These are phyloP conservation scores for Thermoascus crustaceus DNA, from an alignment of 2,329 filamentous ascomycete genomes.

Conservation along the genomic window DNA sequence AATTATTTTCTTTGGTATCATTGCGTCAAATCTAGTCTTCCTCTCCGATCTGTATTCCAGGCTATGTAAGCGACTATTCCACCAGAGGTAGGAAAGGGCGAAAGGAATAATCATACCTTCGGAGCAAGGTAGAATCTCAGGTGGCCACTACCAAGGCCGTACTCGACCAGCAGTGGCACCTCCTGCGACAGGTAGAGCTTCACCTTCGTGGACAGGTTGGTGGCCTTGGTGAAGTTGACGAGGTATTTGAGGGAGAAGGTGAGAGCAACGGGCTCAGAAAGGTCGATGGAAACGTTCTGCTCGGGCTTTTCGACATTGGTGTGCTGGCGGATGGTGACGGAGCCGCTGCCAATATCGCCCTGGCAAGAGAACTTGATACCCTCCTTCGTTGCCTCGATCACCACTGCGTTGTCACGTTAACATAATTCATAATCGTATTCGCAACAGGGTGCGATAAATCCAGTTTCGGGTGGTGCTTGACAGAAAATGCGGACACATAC, in stretches of 20 bases:
- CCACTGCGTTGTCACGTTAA: conserved; percentile 50
- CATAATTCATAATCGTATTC: conserved; percentile 9
- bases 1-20: conserved; percentile 7
- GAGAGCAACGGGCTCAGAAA: conserved; percentile 84
- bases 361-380: conserved; percentile 90
- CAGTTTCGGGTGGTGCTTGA: too few relatives aligned
- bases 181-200: conserved; percentile 93
- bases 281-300: conserved; percentile 76
- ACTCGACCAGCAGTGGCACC: conserved; percentile 93
- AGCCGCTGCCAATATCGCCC: conserved; percentile 92
- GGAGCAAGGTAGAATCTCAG: conserved; percentile 96
- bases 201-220: conserved; percentile 70
- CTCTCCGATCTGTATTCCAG: conserved; percentile 51
- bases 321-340: conserved; percentile 84
- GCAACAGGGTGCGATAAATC: too few relatives aligned
- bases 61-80: conserved; percentile 26
- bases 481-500: conserved; percentile 38
- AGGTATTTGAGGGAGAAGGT: conserved; percentile 99
- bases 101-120: conserved; percentile 58
- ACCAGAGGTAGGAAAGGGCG: background rate
- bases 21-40: conserved; percentile 34
- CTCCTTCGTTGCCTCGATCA: conserved; percentile 94
- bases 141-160: conserved; percentile 74
- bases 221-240: conserved; percentile 99
- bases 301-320: conserved; percentile 83